These are phyloP conservation scores for Gilbertella persicaria DNA, from an alignment of 371 early-diverging fungal species.

Conservation along the genomic window DNA sequence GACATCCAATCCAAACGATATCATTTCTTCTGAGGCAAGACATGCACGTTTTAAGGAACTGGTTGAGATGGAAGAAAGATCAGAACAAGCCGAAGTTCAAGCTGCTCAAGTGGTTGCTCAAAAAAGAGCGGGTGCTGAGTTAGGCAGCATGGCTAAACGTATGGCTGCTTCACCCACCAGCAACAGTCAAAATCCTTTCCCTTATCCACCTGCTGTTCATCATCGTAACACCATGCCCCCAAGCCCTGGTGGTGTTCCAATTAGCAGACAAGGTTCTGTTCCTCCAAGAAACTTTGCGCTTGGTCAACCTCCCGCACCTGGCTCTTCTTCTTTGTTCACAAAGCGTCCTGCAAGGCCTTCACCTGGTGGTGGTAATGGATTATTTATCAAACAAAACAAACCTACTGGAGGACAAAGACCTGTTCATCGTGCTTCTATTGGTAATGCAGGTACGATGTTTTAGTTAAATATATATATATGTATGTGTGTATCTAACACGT, in stretches of 20 bases:
- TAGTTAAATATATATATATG: too few species aligned
- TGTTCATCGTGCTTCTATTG: conserved; percentile 4
- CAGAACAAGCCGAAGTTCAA: conserved; percentile 14
- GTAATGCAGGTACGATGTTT: background rate
- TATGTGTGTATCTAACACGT: background rate
- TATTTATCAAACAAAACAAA: conserved; percentile 17
- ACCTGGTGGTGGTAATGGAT: conserved; percentile 9
- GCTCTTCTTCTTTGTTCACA: conserved; percentile 11
- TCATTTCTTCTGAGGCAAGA: conserved; percentile 12
- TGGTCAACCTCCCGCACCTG: conserved; percentile 4
- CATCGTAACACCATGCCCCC: background rate
- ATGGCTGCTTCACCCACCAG: conserved; percentile 12
- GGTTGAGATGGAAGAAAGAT: conserved; percentile 15
- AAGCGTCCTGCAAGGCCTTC: conserved; percentile 15
- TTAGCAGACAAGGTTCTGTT: background rate
- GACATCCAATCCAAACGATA: conserved; percentile 3
- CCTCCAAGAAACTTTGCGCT: conserved; percentile 8
- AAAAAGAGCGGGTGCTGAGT: conserved; percentile 22
- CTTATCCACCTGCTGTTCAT: conserved; percentile 6
- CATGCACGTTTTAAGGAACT: conserved; percentile 11
- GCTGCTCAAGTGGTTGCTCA: conserved; percentile 11
- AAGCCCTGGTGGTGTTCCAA: conserved; percentile 2
- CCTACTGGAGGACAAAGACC: conserved; percentile 9
- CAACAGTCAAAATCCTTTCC: conserved; percentile 8
- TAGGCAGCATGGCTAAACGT: conserved; percentile 12